A percentile compares a stretch with the other conserved stretches of the same genome.
Evolutionary conservation across 78 protist genomes (phyloP).

Genomic region (Speleostelium caveatum): DNA sequence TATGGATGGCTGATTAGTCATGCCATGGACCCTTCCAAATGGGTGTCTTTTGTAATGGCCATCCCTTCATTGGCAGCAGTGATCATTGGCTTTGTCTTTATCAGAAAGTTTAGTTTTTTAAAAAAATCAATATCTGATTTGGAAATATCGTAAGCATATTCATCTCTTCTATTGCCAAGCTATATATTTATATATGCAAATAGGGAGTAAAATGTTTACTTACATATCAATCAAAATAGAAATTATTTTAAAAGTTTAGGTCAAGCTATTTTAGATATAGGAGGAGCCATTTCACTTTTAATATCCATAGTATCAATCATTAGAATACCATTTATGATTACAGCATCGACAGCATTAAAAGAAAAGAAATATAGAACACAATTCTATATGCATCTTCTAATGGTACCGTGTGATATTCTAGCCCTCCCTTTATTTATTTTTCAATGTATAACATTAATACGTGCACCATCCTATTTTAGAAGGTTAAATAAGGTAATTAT

Average conservation of each 20-base stretch:
- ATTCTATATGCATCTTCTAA: constrained; percentile 21
- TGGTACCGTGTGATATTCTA: constrained; percentile 17
- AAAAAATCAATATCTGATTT: constrained; percentile 31
- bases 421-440: constrained; percentile 4
- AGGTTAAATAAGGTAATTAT: constrained; percentile 6
- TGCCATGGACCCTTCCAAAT: constrained; percentile 10
- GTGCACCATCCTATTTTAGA: background rate
- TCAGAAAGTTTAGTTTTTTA: constrained; percentile 15
- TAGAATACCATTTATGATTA: constrained; percentile 57
- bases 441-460: constrained; percentile 3
- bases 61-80: constrained; percentile 16
- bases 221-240: background rate
- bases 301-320: constrained; percentile 39
- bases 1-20: constrained; percentile 43
- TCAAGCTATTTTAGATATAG: constrained; percentile 30
- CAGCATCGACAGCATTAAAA: background rate
- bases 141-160: constrained; percentile 10
- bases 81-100: constrained; percentile 36
- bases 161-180: background rate
- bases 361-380: constrained; percentile 10
- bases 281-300: constrained; percentile 24
- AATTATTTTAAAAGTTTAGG: constrained; percentile 37
- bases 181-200: background rate
- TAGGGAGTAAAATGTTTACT: background rate
- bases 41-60: constrained; percentile 38